Percentiles rank a stretch among this genome's conserved stretches.
phyloP scores from a whole-genome alignment of 2,329 filamentous ascomycete genomes.

The Monilinia fructicola region DNA sequence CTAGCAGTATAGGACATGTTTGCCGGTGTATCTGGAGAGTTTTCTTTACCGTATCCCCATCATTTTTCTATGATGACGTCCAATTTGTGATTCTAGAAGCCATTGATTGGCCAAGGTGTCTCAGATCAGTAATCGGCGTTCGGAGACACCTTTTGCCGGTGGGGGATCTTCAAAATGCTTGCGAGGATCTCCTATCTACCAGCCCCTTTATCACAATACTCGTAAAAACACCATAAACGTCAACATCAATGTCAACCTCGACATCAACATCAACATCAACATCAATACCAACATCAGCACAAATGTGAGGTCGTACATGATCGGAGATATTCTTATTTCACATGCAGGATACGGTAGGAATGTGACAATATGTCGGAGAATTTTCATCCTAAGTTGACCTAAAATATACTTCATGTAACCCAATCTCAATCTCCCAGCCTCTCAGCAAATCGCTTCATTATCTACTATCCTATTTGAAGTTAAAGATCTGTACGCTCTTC shows the following conservation, averaged over 20 bases:
- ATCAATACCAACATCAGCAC: background rate
- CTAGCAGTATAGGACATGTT: background rate
- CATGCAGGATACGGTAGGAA: background rate
- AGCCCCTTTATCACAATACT: background rate
- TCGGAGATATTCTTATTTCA: background rate
- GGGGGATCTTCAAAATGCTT: conserved; percentile 9
- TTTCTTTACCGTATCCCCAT: background rate
- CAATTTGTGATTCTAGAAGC: background rate
- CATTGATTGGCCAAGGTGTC: background rate
- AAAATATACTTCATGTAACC: background rate
- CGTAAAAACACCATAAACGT: background rate
- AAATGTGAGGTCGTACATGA: background rate
- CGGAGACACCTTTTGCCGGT: conserved; percentile 2
- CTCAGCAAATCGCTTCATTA: background rate
- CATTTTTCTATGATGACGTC: background rate
- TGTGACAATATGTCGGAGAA: background rate
- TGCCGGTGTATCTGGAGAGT: background rate
- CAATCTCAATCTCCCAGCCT: background rate
- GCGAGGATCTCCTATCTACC: conserved; percentile 2
- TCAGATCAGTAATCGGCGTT: background rate
- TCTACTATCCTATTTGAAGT: background rate
- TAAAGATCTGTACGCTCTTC: background rate
- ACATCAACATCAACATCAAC: background rate
- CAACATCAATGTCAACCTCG: background rate
- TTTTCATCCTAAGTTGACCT: background rate